phyloP scores from a whole-genome alignment of 2,329 filamentous ascomycete genomes.

The Orbilia blumenaviensis region DNA sequence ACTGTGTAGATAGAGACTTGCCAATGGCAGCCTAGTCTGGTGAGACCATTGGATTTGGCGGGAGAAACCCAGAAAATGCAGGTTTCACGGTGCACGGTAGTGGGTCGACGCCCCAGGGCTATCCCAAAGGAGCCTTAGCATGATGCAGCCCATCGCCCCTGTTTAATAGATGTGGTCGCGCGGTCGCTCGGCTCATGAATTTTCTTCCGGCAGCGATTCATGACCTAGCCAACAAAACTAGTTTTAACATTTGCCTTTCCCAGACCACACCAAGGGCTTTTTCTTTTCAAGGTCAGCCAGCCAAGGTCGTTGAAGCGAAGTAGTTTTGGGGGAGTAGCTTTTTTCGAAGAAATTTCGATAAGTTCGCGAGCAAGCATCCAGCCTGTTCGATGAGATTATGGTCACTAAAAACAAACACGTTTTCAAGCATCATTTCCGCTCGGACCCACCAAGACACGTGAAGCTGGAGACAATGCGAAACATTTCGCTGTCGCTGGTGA shows the following conservation, averaged over 20 bases:
- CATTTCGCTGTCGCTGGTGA: constrained; percentile 24
- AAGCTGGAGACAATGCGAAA: constrained; percentile 38
- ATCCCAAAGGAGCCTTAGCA: constrained; percentile 47
- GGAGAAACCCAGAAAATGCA: constrained; percentile 36
- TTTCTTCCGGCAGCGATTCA: constrained; percentile 15
- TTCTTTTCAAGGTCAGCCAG: too few species aligned
- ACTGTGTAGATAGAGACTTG: constrained; percentile 15
- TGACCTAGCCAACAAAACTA: too few species aligned
- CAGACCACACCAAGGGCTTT: too few species aligned
- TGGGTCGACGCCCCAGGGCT: constrained; percentile 24
- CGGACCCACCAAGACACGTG: constrained; percentile 48
- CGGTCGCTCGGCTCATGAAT: constrained; percentile 17
- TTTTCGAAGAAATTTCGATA: constrained; percentile 16
- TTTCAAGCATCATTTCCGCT: constrained; percentile 53
- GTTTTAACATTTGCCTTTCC: background rate
- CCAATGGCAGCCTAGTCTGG: constrained; percentile 38
- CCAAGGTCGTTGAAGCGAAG: too few species aligned
- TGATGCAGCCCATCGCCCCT: constrained; percentile 53
- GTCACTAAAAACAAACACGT: constrained; percentile 46
- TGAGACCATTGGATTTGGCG: constrained; percentile 28
- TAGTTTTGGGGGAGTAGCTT: background rate
- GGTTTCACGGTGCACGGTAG: constrained; percentile 48
- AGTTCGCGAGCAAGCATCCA: constrained; percentile 33
- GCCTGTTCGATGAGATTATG: constrained; percentile 44
- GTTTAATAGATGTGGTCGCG: constrained; percentile 43